Percentiles rank a stretch among this genome's conserved stretches.
phyloP scores from a whole-genome alignment of 2,329 filamentous ascomycete species.

The Neoarthrinium moseri region DNA sequence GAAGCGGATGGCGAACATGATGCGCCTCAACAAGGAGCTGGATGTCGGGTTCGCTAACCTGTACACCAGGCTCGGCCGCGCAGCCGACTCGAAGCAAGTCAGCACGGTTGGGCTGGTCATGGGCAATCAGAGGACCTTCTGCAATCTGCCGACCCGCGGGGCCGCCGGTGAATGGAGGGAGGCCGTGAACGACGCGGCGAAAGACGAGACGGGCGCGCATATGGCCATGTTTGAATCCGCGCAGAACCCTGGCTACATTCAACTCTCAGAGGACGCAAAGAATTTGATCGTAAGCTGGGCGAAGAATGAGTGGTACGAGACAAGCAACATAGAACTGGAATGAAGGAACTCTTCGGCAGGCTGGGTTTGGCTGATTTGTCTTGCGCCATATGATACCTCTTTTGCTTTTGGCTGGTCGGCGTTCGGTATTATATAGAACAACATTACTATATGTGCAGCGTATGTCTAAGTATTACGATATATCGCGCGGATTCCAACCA shows the following conservation, averaged over 20 bases:
- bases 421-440: conserved; percentile 3
- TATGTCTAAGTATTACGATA: too few relatives aligned
- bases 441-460: background rate
- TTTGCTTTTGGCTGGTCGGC: background rate
- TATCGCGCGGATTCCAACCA: too few relatives aligned
- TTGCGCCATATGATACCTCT: conserved; percentile 9
- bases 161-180: conserved; percentile 60
- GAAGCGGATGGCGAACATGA: conserved; percentile 67
- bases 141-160: conserved; percentile 67
- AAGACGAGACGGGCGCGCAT: conserved; percentile 79
- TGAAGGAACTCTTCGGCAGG: too few relatives aligned
- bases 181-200: conserved; percentile 75
- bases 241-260: conserved; percentile 71
- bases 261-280: conserved; percentile 64
- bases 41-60: conserved; percentile 80
- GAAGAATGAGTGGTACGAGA: conserved; percentile 65
- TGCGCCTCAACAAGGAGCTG: conserved; percentile 62
- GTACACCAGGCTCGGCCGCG: conserved; percentile 79
- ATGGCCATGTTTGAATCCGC: conserved; percentile 74
- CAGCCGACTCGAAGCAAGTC: conserved; percentile 54
- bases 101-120: conserved; percentile 58
- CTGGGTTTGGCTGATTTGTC: too few relatives aligned
- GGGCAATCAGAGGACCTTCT: conserved; percentile 80
- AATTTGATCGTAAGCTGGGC: conserved; percentile 65
- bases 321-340: conserved; percentile 34